Base-by-base conservation (phyloP, 176 grass and related monocot species). In the Oropetium thomaeum region DNA sequence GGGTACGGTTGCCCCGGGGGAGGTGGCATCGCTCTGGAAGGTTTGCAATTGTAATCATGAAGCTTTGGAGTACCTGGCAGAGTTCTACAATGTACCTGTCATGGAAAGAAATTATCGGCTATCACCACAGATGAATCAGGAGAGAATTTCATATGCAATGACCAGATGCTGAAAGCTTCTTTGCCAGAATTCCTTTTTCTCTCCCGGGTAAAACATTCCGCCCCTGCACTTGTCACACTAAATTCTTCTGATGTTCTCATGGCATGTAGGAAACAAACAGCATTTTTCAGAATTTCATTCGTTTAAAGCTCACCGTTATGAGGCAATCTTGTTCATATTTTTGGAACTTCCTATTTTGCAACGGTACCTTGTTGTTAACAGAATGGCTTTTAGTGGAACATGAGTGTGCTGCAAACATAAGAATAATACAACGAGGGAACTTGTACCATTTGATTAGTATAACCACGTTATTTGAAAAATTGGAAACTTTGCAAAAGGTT, bases 11-110 rank as follows among this genome's bases (percentile, higher is more conserved):
- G 75, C 86, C 66, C 71, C 32, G 22, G 96, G 84, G n/a, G 96
- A 92, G 81, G 89, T 94, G 17, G 89, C 80, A 2, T 87, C 90
- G 1, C 78, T 98, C 52, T 93, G 88, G 86, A 98, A 89, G 52
- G 86, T 98, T 53, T 93, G 94, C 67, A 74, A 68, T 61, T 79
- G 85, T 35, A 97, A 93, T 29, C 37, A 74, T 67, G 90, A 97
- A 75, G 94, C 91, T 63, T 40, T 94, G 75, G 91, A 94, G 31
- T 98, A 92, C 79, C 69, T 98, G 37, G 74, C 88, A 28, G 70
- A 89, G 29, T 97, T 93, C 67, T 94, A 94, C 12, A 53, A 67
- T 54, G 66, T 98, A n/a, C 81, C 79, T 58, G 0, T 33, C 12
- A 9, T 10, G 2, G 14, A 77, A 63, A 89, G 67, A 69, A 89